Conservation (phyloP, 1,284 basidiomycete species). For the Trichosporon coremiiforme region DNA sequence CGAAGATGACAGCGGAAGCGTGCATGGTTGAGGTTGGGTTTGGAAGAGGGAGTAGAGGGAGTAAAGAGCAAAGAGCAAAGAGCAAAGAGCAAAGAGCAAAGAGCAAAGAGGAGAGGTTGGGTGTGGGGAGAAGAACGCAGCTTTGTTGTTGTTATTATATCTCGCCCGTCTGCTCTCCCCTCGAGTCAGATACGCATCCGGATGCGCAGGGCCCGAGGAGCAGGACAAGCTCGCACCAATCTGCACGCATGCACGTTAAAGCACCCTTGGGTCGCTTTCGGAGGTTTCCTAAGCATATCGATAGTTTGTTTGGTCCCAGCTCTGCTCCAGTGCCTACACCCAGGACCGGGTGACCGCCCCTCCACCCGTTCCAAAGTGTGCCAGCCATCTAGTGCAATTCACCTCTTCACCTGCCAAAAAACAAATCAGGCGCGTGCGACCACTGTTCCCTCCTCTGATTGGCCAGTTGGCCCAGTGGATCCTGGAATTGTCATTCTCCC, state of each 20-base stretch:
- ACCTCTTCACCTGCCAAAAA: background rate
- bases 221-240: too few relatives aligned
- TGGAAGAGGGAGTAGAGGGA: too few relatives aligned
- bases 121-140: background rate
- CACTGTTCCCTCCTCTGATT: background rate
- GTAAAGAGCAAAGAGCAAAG: background rate
- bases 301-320: conserved; percentile 3
- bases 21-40: background rate
- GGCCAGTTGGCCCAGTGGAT: background rate
- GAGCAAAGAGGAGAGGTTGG: background rate
- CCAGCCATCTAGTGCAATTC: conserved; percentile 6
- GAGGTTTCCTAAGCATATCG: background rate
- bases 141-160: conserved; percentile 5
- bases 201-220: background rate
- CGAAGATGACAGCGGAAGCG: conserved; percentile 11
- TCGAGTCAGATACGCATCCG: background rate
- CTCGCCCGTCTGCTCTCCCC: background rate
- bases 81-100: background rate
- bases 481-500: conserved; percentile 10
- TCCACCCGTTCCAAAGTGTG: background rate
- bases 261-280: background rate
- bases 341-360: background rate
- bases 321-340: background rate
- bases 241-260: too few relatives aligned
- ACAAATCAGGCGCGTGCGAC: conserved; percentile 6